Evolutionary conservation across 2,329 filamentous ascomycete genomes (phyloP), one percentile per base, ranked within the genome.

Genomic region (Aspergillus sergii): DNA sequence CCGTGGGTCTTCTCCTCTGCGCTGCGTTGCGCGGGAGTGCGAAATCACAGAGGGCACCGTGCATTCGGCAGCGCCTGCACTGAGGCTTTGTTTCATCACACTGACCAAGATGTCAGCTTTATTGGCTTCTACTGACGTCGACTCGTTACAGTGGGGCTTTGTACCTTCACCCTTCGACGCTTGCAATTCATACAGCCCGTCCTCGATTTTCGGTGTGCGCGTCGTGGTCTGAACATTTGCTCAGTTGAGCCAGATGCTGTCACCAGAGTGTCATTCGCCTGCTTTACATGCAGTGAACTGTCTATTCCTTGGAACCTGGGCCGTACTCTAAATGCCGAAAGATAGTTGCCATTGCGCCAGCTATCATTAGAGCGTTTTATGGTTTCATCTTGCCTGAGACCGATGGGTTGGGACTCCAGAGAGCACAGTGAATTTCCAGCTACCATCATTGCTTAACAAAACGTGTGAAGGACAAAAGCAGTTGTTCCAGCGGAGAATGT

Each of bases 61-160:
- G 46, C 30, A 36, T 50, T 23, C 34, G 30, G 21, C 57, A 58
- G 6, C 57, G 28, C 39, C 11, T 32, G 14, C 57, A 58, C 5
- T 50, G 41, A 1, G 57, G 57, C 11, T 26, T 50, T 12, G 43
- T 16, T 50, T 58, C 57, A 46, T 58, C 57, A 16, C 57, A 58
- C 43, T 55, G 1, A 3, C 3, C 3, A 28, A 4, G 3, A 32
- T 4, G 3, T 50, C 26, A 50, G 26, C 19, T 10, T n/a, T 0
- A 9, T 30, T 2, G 12, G 4, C 11, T 3, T 32, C 8, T 28
- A 6, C 6, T 1, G 6, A 28, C 26, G 26, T 28, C 6, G 26
- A 10, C 30, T 32, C 5, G 30, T 12, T 16, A 4, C 3, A 4
- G 14, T 39, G 11, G 7, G 23, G 2, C 8, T n/a, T 39, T 5